Base-by-base conservation (phyloP, 176 grass and related monocot genomes). In the Carex cristatella region DNA sequence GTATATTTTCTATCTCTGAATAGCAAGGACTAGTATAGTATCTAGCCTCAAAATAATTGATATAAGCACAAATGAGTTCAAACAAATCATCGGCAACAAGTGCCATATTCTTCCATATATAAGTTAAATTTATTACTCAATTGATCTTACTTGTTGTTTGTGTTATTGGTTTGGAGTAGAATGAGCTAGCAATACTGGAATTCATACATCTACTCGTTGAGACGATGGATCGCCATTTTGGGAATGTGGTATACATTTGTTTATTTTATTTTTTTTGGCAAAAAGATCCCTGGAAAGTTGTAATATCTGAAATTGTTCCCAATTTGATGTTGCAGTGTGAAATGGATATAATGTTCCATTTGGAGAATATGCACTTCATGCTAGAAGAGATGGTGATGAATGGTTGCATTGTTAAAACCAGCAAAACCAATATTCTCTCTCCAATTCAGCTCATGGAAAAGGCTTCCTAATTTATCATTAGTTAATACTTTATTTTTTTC, bases 351-450 rank as follows among this genome's bases (percentile, higher is more conserved):
- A 99, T 99, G 93, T 95, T 99, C 85, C 96, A 99, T 86, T 70
- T 95, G 75, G 96, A 99, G 88, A 99, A 94, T 74, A 93, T 94
- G 18, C 96, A 99, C 61, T 99, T 99, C 83, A 95, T 98, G 93
- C 91, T 99, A 32, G 96, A 99, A 92, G 96, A 99, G 85, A 99
- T 99, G 93, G 93, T 99, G 42, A 95, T 99, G 96, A 99, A 99
- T 77, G 96, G 91, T 28, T 95, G 96, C 81, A 94, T 99, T 28
- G 96, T 99, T 72, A 93, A 99, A 86, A 99, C 93, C 40, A 95
- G 92, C 82, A 99, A 99, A 90, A 81, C 88, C 76, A 99, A 95
- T 55, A 99, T 95, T 85, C 90, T 99, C 84, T 83, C 88, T 30
- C 96, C 93, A 3, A 95, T 95, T 70, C 93, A 95, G 55, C 88